These are phyloP conservation scores for Solanum pennellii DNA, from an alignment of 257 asterid species.

Conservation along the genomic window DNA sequence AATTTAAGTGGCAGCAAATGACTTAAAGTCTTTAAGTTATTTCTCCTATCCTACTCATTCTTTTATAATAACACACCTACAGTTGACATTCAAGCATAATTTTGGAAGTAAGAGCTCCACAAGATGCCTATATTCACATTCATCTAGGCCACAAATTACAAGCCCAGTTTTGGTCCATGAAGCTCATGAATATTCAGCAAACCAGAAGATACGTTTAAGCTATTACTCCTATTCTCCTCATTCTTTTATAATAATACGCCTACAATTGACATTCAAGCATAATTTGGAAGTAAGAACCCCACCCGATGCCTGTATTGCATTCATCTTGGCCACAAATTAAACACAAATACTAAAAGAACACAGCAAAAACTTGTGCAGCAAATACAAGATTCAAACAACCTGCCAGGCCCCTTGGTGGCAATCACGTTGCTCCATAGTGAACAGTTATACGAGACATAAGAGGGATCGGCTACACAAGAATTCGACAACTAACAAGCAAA, in stretches of 20 bases:
- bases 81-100: background rate
- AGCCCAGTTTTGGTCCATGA: background rate
- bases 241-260: background rate
- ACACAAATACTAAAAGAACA: background rate
- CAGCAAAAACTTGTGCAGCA: background rate
- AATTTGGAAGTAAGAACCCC: background rate
- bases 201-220: background rate
- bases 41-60: background rate
- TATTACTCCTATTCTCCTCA: background rate
- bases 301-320: background rate
- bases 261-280: background rate
- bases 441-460: background rate
- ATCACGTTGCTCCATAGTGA: background rate
- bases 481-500: background rate
- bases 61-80: background rate
- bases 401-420: background rate
- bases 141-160: background rate
- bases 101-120: background rate
- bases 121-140: background rate
- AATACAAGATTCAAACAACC: background rate
- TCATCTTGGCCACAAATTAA: background rate
- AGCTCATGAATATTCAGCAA: background rate
- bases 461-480: background rate
- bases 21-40: background rate
- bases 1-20: background rate